A percentile compares a stretch with the other conserved stretches of the same genome.
These are phyloP conservation scores for Boletus vermiculosoides DNA, from an alignment of 768 basidiomycete genomes.

Conservation along the genomic window DNA sequence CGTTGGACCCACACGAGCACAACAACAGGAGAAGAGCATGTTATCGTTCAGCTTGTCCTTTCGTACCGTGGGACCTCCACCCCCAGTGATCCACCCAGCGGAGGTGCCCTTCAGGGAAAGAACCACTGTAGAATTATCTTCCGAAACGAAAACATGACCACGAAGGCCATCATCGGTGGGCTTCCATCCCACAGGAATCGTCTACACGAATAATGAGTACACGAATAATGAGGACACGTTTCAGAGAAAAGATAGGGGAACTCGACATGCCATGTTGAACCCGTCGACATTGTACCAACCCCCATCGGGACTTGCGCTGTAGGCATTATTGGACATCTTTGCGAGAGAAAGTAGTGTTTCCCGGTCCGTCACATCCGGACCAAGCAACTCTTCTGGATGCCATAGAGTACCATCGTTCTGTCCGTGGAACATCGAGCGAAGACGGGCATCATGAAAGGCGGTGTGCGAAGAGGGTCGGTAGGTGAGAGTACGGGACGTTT, in stretches of 20 bases:
- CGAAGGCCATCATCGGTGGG: slow-evolving; percentile 86
- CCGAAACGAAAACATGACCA: slow-evolving; percentile 86
- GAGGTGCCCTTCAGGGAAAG: slow-evolving; percentile 95
- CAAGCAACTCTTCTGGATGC: slow-evolving; percentile 60
- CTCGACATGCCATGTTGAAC: slow-evolving; percentile 57
- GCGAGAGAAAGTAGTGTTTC: slow-evolving; percentile 74
- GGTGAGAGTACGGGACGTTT: slow-evolving; percentile 39
- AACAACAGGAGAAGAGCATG: slow-evolving; percentile 94
- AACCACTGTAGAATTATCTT: slow-evolving; percentile 82
- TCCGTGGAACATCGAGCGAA: slow-evolving; percentile 37
- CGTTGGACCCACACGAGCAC: slow-evolving; percentile 89
- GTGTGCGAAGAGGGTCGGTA: slow-evolving; percentile 46
- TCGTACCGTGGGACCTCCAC: slow-evolving; percentile 76
- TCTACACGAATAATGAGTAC: slow-evolving; percentile 35
- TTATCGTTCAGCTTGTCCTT: slow-evolving; percentile 97
- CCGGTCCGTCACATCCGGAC: slow-evolving; percentile 71
- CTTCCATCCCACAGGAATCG: slow-evolving; percentile 85
- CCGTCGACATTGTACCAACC: slow-evolving; percentile 73
- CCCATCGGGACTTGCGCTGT: slow-evolving; percentile 47
- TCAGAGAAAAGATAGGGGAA: neutral
- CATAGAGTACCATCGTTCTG: slow-evolving; percentile 51
- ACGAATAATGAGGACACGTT: neutral
- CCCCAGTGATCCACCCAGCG: slow-evolving; percentile 61
- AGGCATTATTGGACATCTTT: slow-evolving; percentile 90
- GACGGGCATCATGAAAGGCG: slow-evolving; percentile 35